phyloP scores from a whole-genome alignment of 2,329 filamentous ascomycete species.

The Xylariaceae sp. region DNA sequence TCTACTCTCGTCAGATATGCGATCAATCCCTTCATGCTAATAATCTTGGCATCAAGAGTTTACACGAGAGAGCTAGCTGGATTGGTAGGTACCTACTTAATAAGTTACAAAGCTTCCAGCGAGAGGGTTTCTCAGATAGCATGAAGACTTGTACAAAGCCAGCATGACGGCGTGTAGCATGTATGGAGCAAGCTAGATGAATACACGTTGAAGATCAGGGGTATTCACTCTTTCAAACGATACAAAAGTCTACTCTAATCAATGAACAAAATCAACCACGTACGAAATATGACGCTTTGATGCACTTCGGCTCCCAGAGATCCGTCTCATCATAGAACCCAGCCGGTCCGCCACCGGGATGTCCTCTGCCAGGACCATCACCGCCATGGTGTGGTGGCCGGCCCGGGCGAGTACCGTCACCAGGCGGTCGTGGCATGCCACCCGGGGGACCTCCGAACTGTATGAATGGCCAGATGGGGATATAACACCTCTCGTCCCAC shows the following conservation, averaged over 20 bases:
- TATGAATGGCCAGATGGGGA: conserved; percentile 50
- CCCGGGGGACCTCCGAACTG: conserved; percentile 8
- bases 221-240: not conserved
- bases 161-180: no score
- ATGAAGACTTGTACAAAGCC: no score
- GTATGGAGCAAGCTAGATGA: no score
- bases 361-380: not conserved
- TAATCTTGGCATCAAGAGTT: no score
- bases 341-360: not conserved
- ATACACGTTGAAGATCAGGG: not conserved
- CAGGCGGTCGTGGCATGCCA: conserved; percentile 7
- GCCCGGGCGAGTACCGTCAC: conserved; percentile 12
- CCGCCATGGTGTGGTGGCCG: not conserved
- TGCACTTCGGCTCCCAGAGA: conserved; percentile 29
- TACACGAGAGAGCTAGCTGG: no score
- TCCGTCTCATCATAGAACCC: conserved; percentile 23
- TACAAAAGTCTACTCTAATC: not conserved
- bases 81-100: no score
- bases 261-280: not conserved
- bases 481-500: conserved; percentile 45
- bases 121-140: no score
- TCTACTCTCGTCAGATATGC: no score
- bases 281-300: conserved; percentile 9
- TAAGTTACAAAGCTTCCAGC: no score
- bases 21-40: no score